A percentile compares a stretch with the other conserved stretches of the same genome.
Conservation (phyloP, 768 basidiomycete species). For the Steccherinum ochraceum region DNA sequence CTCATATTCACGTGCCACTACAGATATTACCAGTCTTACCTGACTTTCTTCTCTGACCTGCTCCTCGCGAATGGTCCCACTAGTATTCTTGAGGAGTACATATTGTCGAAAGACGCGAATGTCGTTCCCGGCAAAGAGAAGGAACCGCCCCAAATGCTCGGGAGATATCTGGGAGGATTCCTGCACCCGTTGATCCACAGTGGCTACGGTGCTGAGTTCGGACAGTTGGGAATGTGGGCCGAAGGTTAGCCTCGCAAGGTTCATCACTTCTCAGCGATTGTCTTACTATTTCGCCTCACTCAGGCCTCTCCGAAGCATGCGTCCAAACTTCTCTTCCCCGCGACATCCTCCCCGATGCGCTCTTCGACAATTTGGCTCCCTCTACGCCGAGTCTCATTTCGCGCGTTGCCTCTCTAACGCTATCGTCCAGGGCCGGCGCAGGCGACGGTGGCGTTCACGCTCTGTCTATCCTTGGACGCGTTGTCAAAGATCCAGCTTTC, state of each 20-base stretch:
- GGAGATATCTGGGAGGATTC: slow-evolving; percentile 47
- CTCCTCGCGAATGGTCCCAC: slow-evolving; percentile 37
- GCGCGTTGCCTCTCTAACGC: slow-evolving; percentile 1
- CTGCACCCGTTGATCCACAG: slow-evolving; percentile 62
- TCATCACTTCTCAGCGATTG: not conserved
- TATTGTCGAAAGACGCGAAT: slow-evolving; percentile 40
- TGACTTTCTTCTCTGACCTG: slow-evolving; percentile 44
- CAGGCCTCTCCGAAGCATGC: slow-evolving; percentile 33
- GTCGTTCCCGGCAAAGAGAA: slow-evolving; percentile 11
- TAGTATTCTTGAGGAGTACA: slow-evolving; percentile 48
- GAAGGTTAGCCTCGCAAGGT: slow-evolving; percentile 40
- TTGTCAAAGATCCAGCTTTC: slow-evolving; percentile 42
- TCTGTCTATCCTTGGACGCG: slow-evolving; percentile 46
- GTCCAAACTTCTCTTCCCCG: slow-evolving; percentile 36
- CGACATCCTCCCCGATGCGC: slow-evolving; percentile 24
- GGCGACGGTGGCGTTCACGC: slow-evolving; percentile 30
- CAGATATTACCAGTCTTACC: slow-evolving; percentile 57
- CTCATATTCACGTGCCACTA: not conserved
- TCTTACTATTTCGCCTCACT: not conserved
- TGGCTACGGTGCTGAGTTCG: slow-evolving; percentile 60
- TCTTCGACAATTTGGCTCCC: slow-evolving; percentile 16
- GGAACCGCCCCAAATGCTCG: slow-evolving; percentile 47
- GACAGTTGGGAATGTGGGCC: slow-evolving; percentile 48
- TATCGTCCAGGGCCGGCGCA: not conserved
- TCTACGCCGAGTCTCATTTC: slow-evolving; percentile 7